Evolutionary conservation across 805 yeast genomes (phyloP).

Genomic region (Myxozyma neotropica): DNA sequence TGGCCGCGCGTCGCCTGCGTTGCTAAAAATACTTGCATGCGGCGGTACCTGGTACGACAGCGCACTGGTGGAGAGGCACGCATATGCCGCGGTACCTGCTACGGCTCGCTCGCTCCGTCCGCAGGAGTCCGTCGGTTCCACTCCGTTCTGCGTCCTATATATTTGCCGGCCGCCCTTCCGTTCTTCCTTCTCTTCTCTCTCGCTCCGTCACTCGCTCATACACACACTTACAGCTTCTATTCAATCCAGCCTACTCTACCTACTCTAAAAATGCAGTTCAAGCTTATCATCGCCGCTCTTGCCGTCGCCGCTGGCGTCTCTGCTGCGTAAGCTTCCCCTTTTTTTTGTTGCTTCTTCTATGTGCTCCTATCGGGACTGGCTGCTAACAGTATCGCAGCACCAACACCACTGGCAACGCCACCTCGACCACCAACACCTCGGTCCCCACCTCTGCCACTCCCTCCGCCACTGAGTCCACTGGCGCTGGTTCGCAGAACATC

Average conservation of each 20-base stretch:
- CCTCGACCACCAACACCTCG: conserved; percentile 34
- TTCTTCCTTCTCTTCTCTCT: conserved; percentile 6
- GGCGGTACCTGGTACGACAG: not conserved
- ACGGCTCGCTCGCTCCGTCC: not conserved
- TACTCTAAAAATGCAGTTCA: conserved; percentile 36
- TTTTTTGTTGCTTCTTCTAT: no score
- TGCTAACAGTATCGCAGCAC: conserved; percentile 4
- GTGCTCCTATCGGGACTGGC: not conserved
- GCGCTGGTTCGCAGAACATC: conserved; percentile 40
- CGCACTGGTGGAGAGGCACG: not conserved
- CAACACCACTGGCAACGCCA: conserved; percentile 21
- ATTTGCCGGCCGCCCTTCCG: conserved; percentile 7
- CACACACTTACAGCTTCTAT: conserved; percentile 2
- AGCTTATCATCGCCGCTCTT: conserved; percentile 32
- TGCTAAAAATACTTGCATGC: not conserved
- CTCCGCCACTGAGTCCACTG: conserved; percentile 37
- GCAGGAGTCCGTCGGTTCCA: conserved; percentile 3
- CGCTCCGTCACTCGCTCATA: conserved; percentile 3
- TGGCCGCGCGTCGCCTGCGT: not conserved
- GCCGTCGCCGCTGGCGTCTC: conserved; percentile 36
- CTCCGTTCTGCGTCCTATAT: conserved; percentile 7
- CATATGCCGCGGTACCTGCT: not conserved
- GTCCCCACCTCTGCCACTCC: conserved; percentile 37
- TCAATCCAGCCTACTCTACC: not conserved
- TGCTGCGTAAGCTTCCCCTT: conserved; percentile 10